These are phyloP conservation scores for Pascua sp. DNA, from an alignment of 1,284 basidiomycete genomes.

Conservation along the genomic window DNA sequence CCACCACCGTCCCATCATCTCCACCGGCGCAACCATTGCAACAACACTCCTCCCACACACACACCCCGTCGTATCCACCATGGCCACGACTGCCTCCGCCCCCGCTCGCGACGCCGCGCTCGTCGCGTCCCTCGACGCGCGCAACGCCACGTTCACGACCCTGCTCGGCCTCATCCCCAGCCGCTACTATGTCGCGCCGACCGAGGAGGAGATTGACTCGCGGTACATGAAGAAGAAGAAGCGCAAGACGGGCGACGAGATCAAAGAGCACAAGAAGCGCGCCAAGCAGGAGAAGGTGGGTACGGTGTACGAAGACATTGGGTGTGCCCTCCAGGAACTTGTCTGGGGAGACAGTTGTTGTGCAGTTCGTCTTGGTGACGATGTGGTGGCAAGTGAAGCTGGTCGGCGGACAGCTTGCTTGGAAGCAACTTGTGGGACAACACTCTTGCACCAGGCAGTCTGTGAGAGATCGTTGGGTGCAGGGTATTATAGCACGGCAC, in stretches of 20 bases:
- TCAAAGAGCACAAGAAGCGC: slow-evolving; percentile 77
- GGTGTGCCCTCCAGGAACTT: not conserved
- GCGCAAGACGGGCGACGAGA: slow-evolving; percentile 73
- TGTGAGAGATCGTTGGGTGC: too few relatives aligned
- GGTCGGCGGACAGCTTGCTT: too few relatives aligned
- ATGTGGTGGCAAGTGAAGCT: too few relatives aligned
- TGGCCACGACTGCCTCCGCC: slow-evolving; percentile 4
- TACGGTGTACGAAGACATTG: not conserved
- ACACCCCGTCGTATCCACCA: not conserved
- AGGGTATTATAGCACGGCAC: too few relatives aligned
- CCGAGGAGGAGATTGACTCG: slow-evolving; percentile 64
- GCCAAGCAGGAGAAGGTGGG: slow-evolving; percentile 77
- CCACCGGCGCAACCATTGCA: not conserved
- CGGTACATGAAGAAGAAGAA: slow-evolving; percentile 89
- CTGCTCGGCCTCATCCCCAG: slow-evolving; percentile 79
- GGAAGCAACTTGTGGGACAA: too few relatives aligned
- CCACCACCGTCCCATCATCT: not conserved
- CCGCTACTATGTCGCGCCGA: slow-evolving; percentile 76
- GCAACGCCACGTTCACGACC: slow-evolving; percentile 78
- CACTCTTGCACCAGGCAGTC: too few relatives aligned
- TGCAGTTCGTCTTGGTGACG: too few relatives aligned
- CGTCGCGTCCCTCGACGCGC: slow-evolving; percentile 64
- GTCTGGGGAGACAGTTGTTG: not conserved
- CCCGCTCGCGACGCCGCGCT: slow-evolving; percentile 11
- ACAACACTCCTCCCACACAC: not conserved